Conservation (phyloP, 768 basidiomycete species). For the Podaxis sp. region DNA sequence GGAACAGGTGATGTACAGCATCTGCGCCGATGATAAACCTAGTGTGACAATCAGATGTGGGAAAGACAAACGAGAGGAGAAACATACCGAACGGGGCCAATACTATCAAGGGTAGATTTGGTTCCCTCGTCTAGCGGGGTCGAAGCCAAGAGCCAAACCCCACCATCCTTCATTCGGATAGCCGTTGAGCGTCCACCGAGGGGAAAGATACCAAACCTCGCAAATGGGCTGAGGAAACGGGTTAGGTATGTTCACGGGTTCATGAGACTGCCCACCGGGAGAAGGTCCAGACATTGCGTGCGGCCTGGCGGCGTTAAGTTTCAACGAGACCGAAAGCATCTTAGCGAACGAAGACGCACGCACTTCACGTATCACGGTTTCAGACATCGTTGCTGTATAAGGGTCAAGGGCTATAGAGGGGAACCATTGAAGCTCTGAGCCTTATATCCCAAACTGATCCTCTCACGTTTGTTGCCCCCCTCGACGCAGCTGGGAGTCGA, state of each 20-base stretch:
- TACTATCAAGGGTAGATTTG: slow-evolving; percentile 53
- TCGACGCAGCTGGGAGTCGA: neutral
- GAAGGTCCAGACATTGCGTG: slow-evolving; percentile 62
- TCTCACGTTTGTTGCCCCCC: too few relatives aligned
- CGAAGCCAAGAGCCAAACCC: slow-evolving; percentile 83
- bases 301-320: slow-evolving; percentile 33
- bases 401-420: neutral
- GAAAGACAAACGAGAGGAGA: neutral
- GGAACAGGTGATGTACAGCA: slow-evolving; percentile 56
- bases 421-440: neutral
- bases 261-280: slow-evolving; percentile 42
- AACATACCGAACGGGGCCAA: slow-evolving; percentile 69
- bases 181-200: slow-evolving; percentile 86
- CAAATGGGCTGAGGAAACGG: slow-evolving; percentile 52
- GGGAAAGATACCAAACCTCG: slow-evolving; percentile 65
- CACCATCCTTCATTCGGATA: slow-evolving; percentile 62
- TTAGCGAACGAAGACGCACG: neutral
- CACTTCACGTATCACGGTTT: slow-evolving; percentile 42
- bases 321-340: neutral
- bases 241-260: neutral
- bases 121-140: slow-evolving; percentile 69
- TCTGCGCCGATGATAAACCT: slow-evolving; percentile 64
- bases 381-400: slow-evolving; percentile 26
- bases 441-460: neutral
- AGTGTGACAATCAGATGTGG: neutral